Evolutionary conservation across 2,329 filamentous ascomycete genomes (phyloP), one percentile per base, ranked within the genome.

Genomic region (Penicillium sp.): DNA sequence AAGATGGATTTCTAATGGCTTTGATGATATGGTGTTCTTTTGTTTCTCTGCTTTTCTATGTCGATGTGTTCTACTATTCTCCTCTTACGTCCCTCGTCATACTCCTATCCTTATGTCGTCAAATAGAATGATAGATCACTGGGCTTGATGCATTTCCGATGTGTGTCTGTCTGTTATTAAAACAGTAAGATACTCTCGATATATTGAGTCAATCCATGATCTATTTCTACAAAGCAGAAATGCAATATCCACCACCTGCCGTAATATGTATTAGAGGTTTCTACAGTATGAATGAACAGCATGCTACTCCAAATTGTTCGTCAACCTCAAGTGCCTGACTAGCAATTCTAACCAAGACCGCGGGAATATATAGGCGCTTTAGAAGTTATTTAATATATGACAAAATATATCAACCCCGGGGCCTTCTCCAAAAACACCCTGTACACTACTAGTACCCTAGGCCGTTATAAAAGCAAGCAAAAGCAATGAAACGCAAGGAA

Each of bases 1-100:
- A 89, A 87, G 83, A 96, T 97, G 86, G 82, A 77, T 57, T 76
- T 67, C 58, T 75, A 65, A 64, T 50, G 56, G 21, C 27, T 45
- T 49, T 58, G 47, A 66, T 57, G 50, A 63, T 52, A 59, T 58
- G 52, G 44, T 55, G 52, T 58, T 58, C 36, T 58, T 58, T n/a
- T 47, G 45, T 55, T 57, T 61, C 29, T 42, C 42, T 41, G 42
- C 29, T 63, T 25, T 57, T 48, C 45, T 51, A 53, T 39, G 47
- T 64, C 50, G 45, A 58, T 23, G 50, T 64, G 58, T 61, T 56
- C 53, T 50, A 65, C 39, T 61, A 58, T 56, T 59, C 51, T 56
- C 21, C 43, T 39, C 43, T 50, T 38, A 53, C 36, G 48, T 43
- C 52, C 52, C 53, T 43, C 31, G 42, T 58, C 55, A 42, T 62